phyloP scores from a whole-genome alignment of 495 filamentous ascomycete species.

The Aspergillus hancockii region DNA sequence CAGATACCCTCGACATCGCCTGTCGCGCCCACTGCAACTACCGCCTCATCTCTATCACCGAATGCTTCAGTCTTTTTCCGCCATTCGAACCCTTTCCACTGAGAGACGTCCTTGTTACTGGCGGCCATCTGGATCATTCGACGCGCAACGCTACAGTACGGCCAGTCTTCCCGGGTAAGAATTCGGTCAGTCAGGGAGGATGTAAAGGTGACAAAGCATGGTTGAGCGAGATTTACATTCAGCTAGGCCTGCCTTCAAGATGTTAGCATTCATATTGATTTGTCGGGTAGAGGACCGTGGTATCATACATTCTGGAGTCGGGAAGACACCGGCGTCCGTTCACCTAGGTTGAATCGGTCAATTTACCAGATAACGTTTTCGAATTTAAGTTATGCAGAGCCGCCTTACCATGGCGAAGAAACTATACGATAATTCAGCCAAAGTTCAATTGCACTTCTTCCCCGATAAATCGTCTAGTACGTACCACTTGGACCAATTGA shows the following conservation, averaged over 20 bases:
- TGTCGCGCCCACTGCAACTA: constrained; percentile 63
- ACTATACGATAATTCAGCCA: constrained; percentile 34
- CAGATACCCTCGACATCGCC: constrained; percentile 78
- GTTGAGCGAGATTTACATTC: constrained; percentile 51
- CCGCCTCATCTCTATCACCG: constrained; percentile 67
- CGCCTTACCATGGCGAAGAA: constrained; percentile 77
- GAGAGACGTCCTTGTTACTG: constrained; percentile 52
- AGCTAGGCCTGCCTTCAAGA: constrained; percentile 64
- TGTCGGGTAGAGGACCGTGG: constrained; percentile 11
- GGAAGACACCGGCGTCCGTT: constrained; percentile 81
- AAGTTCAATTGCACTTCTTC: constrained; percentile 3
- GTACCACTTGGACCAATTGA: constrained; percentile 82
- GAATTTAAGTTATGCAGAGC: neutral
- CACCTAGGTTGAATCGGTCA: constrained; percentile 47
- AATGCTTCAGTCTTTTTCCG: constrained; percentile 79
- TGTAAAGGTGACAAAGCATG: constrained; percentile 6
- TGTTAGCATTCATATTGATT: constrained; percentile 23
- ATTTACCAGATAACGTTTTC: neutral
- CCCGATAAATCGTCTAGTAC: constrained; percentile 20
- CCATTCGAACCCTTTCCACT: constrained; percentile 74
- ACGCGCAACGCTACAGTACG: constrained; percentile 80
- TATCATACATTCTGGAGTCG: constrained; percentile 77
- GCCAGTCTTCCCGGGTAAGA: constrained; percentile 63
- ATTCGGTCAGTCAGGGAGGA: constrained; percentile 19
- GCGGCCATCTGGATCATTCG: constrained; percentile 72